These are phyloP conservation scores for Chloranthus sessilifolius DNA, from an alignment of 164 flowering plant genomes.

Conservation along the genomic window DNA sequence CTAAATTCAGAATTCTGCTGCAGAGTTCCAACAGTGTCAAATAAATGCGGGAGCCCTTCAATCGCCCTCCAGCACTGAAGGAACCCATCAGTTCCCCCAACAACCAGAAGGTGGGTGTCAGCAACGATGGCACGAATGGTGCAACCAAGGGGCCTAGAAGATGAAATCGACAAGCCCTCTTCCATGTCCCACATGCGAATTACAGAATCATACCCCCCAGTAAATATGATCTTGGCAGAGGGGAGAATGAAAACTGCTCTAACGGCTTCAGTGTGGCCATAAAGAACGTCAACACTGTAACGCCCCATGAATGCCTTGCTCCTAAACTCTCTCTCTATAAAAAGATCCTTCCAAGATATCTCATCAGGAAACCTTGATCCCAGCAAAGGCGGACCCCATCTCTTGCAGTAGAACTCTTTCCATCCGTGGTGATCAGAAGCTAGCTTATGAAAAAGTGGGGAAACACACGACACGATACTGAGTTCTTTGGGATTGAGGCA, in stretches of 20 bases:
- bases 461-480: conserved; percentile 81
- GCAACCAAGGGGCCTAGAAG: conserved; percentile 70
- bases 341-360: conserved; percentile 79
- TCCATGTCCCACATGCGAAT: conserved; percentile 88
- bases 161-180: conserved; percentile 60
- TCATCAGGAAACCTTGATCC: conserved; percentile 34
- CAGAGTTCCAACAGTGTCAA: conserved; percentile 49
- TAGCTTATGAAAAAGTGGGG: conserved; percentile 45
- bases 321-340: conserved; percentile 81
- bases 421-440: conserved; percentile 79
- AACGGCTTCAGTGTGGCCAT: conserved; percentile 86
- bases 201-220: conserved; percentile 75
- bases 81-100: conserved; percentile 86
- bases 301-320: conserved; percentile 76
- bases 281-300: conserved; percentile 52
- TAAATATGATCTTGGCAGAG: conserved; percentile 68
- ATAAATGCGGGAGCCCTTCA: conserved; percentile 58
- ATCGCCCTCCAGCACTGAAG: conserved; percentile 77
- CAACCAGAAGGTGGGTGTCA: conserved; percentile 70
- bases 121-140: conserved; percentile 85
- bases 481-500: conserved; percentile 81
- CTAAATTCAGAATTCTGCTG: conserved; percentile 42
- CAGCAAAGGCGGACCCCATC: conserved; percentile 76
- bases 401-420: conserved; percentile 81
- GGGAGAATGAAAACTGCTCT: conserved; percentile 64